A percentile compares a stretch with the other conserved stretches of the same genome.
These are phyloP conservation scores for Fusarium camptoceras DNA, from an alignment of 2,329 filamentous ascomycete genomes.

Conservation along the genomic window DNA sequence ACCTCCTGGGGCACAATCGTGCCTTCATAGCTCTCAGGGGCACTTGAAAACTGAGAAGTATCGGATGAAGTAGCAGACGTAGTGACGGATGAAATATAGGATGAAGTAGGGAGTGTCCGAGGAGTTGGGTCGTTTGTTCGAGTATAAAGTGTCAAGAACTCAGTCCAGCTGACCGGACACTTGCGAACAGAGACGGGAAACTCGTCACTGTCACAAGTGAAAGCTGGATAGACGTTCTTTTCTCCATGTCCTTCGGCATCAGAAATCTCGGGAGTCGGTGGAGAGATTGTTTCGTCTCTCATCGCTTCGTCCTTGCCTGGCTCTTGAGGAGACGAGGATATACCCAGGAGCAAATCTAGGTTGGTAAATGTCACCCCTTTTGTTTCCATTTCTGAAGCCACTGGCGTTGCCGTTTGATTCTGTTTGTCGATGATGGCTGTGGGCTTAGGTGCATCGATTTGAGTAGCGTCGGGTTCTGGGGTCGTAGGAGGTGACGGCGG, in stretches of 20 bases:
- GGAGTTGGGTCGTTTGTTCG: neutral
- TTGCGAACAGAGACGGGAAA: neutral
- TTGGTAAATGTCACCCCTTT: neutral
- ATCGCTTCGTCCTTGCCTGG: neutral
- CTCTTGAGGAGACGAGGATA: neutral
- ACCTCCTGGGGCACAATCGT: neutral
- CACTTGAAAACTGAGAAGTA: too few species aligned
- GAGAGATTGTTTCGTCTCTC: neutral
- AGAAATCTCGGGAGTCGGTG: too few species aligned
- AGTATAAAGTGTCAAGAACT: neutral
- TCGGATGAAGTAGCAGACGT: too few species aligned
- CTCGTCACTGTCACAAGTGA: neutral
- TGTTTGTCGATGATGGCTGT: neutral
- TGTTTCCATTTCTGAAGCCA: too few species aligned
- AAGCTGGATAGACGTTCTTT: too few species aligned
- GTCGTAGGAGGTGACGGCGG: neutral
- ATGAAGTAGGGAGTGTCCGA: neutral
- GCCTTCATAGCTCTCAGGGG: neutral
- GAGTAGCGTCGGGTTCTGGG: neutral
- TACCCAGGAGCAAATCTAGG: neutral
- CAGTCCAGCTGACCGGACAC: neutral
- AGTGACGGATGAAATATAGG: too few species aligned
- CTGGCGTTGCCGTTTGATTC: neutral
- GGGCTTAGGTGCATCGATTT: neutral
- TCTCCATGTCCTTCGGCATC: too few species aligned